phyloP scores from a whole-genome alignment of 2,329 filamentous ascomycete genomes.

The Hypoxylon sp. region DNA sequence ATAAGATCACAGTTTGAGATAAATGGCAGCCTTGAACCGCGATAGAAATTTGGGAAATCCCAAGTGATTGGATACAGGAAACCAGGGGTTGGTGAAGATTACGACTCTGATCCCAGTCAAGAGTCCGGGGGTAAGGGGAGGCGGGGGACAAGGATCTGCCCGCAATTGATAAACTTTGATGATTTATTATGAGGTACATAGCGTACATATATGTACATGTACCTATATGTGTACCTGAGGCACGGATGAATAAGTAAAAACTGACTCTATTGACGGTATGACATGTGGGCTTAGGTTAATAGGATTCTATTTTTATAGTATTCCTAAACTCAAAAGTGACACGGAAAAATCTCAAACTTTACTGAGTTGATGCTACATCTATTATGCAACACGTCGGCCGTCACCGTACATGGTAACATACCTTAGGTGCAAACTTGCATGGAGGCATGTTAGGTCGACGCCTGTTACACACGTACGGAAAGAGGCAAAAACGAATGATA shows the following conservation, averaged over 20 bases:
- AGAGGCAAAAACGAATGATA: too few relatives aligned
- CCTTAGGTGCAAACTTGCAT: neutral
- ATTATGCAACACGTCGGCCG: neutral
- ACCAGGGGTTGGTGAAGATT: neutral
- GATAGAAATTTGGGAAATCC: constrained; percentile 15
- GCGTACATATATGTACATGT: too few relatives aligned
- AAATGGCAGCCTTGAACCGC: constrained; percentile 7
- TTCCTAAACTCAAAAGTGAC: too few relatives aligned
- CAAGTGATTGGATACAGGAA: constrained; percentile 28
- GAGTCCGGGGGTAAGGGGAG: neutral
- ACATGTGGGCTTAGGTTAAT: too few relatives aligned
- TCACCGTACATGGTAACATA: neutral
- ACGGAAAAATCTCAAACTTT: neutral
- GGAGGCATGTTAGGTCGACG: neutral
- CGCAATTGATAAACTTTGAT: too few relatives aligned
- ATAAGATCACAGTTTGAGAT: constrained; percentile 10
- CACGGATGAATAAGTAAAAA: too few relatives aligned
- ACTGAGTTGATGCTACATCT: neutral
- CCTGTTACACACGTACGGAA: too few relatives aligned
- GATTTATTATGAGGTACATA: too few relatives aligned
- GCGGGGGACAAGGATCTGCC: neutral
- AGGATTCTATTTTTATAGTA: too few relatives aligned
- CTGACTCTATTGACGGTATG: too few relatives aligned
- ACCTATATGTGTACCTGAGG: too few relatives aligned
- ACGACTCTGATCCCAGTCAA: constrained; percentile 9